phyloP scores from a whole-genome alignment of 2,329 filamentous ascomycete genomes.

The Akanthomyces uredinophilus region DNA sequence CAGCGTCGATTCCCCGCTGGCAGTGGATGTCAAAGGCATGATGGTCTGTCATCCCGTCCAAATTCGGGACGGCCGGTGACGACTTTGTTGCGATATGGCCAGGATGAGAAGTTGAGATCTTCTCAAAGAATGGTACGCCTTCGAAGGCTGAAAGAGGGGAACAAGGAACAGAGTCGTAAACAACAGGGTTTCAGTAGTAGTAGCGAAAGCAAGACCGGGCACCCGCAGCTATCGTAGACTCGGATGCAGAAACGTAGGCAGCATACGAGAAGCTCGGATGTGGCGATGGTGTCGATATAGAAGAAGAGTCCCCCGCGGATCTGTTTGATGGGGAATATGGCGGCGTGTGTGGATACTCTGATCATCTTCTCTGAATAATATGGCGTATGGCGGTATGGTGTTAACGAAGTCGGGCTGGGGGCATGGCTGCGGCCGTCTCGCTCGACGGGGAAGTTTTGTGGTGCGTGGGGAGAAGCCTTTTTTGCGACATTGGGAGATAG shows the following conservation, averaged over 20 bases:
- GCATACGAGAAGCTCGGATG: neutral
- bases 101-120: neutral
- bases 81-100: conserved; percentile 15
- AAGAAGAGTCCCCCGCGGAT: conserved; percentile 9
- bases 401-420: neutral
- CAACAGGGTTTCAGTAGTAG: neutral
- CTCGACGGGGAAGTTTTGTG: too few relatives aligned
- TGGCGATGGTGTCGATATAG: conserved; percentile 6
- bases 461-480: too few relatives aligned
- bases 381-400: neutral
- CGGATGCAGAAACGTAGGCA: neutral
- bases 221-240: neutral
- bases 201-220: neutral
- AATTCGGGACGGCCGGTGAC: conserved; percentile 14
- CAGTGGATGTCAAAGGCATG: conserved; percentile 21
- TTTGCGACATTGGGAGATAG: too few relatives aligned
- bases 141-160: neutral
- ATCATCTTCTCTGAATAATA: neutral
- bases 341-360: neutral
- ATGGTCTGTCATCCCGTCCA: conserved; percentile 19
- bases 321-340: neutral
- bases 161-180: neutral
- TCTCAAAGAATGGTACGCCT: too few relatives aligned
- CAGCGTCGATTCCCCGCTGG: conserved; percentile 21
- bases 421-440: neutral